Evolutionary conservation across 345 rosid genomes (phyloP).

Genomic region (Lumnitzera racemosa): DNA sequence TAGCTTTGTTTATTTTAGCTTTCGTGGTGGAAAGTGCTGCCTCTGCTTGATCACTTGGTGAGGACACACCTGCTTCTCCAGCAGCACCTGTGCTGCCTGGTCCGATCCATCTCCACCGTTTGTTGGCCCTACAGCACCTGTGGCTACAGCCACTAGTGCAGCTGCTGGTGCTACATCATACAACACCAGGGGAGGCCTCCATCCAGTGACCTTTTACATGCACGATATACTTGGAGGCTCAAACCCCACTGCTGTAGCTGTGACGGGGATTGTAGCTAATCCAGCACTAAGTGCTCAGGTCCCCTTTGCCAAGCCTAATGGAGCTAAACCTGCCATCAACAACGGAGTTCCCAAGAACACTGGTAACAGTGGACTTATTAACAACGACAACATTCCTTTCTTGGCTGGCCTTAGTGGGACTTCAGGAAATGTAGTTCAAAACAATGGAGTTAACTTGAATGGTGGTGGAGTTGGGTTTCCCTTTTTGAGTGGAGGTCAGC

Average conservation of each 20-base stretch:
- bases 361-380: conserved; percentile 56
- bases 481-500: conserved; percentile 40
- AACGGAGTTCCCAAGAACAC: conserved; percentile 53
- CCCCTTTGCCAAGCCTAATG: conserved; percentile 79
- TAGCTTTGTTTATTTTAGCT: too few species aligned
- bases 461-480: conserved; percentile 35
- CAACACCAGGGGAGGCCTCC: conserved; percentile 3
- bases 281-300: conserved; percentile 66
- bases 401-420: conserved; percentile 72
- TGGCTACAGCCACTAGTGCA: conserved; percentile 11
- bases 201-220: conserved; percentile 54
- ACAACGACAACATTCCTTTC: conserved; percentile 80
- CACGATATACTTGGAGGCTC: conserved; percentile 85
- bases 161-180: conserved; percentile 10
- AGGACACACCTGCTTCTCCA: background rate
- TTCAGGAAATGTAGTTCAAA: conserved; percentile 30
- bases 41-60: conserved; percentile 2
- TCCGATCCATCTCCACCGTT: background rate
- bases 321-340: conserved; percentile 65
- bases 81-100: background rate
- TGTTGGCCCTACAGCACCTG: conserved; percentile 1
- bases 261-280: conserved; percentile 62
- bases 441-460: conserved; percentile 33
- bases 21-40: background rate
- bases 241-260: conserved; percentile 64